phyloP scores from a whole-genome alignment of 805 yeast species.

The Candida sanyiensis region DNA sequence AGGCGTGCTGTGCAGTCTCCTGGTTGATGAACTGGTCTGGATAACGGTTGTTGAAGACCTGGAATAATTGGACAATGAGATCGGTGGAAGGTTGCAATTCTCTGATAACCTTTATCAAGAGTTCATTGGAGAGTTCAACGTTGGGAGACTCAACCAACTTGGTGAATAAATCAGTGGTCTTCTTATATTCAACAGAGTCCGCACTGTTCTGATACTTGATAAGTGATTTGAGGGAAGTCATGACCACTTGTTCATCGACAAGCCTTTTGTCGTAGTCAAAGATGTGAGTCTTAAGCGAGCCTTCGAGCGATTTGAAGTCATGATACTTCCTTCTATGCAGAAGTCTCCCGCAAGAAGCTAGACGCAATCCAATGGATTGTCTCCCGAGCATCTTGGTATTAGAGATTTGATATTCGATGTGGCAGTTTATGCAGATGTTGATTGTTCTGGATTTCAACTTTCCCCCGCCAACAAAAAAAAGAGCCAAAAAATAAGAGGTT shows the following conservation, averaged over 20 bases:
- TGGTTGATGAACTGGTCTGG: slow-evolving; percentile 28
- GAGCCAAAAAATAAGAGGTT: slow-evolving; percentile 18
- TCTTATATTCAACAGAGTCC: background rate
- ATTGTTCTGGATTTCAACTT: background rate
- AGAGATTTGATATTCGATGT: too few relatives aligned
- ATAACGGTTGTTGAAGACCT: slow-evolving; percentile 6
- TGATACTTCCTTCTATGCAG: slow-evolving; percentile 4
- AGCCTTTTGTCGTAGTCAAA: slow-evolving; percentile 2
- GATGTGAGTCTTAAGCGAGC: slow-evolving; percentile 1
- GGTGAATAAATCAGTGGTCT: background rate
- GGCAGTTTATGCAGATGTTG: too few relatives aligned
- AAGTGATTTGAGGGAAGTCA: slow-evolving; percentile 3
- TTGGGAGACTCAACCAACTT: slow-evolving; percentile 6
- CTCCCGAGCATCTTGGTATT: background rate
- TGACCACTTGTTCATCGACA: slow-evolving; percentile 2
- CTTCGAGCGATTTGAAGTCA: slow-evolving; percentile 2
- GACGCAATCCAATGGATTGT: too few relatives aligned
- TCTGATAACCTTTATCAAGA: slow-evolving; percentile 1
- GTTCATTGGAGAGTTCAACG: slow-evolving; percentile 7
- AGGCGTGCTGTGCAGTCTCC: slow-evolving; percentile 52
- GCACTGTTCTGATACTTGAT: background rate
- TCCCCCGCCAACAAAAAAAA: background rate
- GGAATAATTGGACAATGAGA: slow-evolving; percentile 4
- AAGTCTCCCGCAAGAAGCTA: background rate
- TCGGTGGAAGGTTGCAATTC: slow-evolving; percentile 6